Evolutionary conservation across 257 asterid species (phyloP), one percentile per base, ranked within the genome.

Genomic region (Ophiorrhiza pumila): DNA sequence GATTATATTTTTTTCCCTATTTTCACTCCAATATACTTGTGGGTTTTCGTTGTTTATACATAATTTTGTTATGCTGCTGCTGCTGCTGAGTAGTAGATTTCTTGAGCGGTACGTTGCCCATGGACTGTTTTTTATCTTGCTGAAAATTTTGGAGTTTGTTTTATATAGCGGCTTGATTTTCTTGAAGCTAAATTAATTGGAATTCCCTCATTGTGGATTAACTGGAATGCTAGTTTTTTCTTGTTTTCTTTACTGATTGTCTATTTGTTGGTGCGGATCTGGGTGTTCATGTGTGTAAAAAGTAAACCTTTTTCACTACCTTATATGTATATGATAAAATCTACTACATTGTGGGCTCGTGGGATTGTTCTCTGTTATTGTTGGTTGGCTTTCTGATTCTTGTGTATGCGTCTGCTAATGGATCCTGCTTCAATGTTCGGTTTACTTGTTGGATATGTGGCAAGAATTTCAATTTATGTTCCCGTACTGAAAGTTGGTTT

Each of bases 241-340:
- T 59, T 34, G 20, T 47, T 57, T 43, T 35, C 37, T 64, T 43
- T 5, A 18, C 4, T 57, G 13, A 32, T 45, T 46, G 63, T 15
- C 42, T 52, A 34, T 68, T 25, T 22, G 45, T 34, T 63, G 32
- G 55, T 20, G 23, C 34, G 74, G 79, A 75, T 68, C 74, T 75
- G 69, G 22, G 52, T 45, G 8, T 75, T 56, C 23, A 14, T 50
- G 73, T 67, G 72, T 45, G 7, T 55, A 22, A 56, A n/a, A 45
- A 25, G n/a, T 71, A 25, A 41, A 55, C 31, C 35, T 27, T 45
- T 31, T 42, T 49, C 34, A 13, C 32, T 11, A 9, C 29, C 10
- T 42, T 10, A 18, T 43, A 0, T 47, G 11, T 29, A 18, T 18
- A 13, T 22, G 34, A 29, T 29, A 34, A 3, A 27, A 8, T 5